Evolutionary conservation across 306 rosid genomes (phyloP).

Genomic region (Dicorynia guianensis): DNA sequence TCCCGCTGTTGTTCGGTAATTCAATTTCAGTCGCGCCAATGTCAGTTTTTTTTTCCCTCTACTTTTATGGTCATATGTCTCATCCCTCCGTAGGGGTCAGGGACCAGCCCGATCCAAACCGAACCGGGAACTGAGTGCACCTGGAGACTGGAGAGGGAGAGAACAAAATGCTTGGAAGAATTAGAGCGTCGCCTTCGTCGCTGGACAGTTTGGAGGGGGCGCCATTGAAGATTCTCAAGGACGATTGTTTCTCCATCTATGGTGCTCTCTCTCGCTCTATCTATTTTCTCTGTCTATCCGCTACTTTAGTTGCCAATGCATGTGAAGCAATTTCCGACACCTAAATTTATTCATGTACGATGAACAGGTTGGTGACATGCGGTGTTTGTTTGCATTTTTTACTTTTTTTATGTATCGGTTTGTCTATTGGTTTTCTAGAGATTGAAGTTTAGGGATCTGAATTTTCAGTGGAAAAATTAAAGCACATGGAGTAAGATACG

Average conservation of each 20-base stretch:
- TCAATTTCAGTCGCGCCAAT: slow-evolving; percentile 41
- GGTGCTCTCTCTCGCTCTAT: slow-evolving; percentile 49
- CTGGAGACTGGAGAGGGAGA: neutral
- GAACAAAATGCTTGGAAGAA: slow-evolving; percentile 72
- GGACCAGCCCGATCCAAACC: slow-evolving; percentile 24
- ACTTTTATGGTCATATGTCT: neutral
- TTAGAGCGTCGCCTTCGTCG: slow-evolving; percentile 71
- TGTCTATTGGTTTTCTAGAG: neutral
- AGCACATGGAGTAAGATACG: neutral
- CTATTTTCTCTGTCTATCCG: neutral
- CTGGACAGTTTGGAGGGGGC: slow-evolving; percentile 70
- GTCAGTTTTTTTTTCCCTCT: neutral
- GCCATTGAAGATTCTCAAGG: slow-evolving; percentile 76
- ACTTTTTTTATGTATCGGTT: neutral
- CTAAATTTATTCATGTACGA: neutral
- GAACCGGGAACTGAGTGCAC: neutral
- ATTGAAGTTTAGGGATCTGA: neutral
- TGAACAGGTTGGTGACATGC: neutral
- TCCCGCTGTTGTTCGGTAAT: slow-evolving; percentile 57
- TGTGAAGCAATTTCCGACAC: neutral
- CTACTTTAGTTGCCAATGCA: neutral
- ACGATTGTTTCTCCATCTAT: slow-evolving; percentile 79
- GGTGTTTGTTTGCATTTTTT: no score
- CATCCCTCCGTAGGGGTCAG: neutral
- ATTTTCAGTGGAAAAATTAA: neutral